These are phyloP conservation scores for Polyporus tsugae DNA, from an alignment of 1,284 basidiomycete genomes.

Conservation along the genomic window DNA sequence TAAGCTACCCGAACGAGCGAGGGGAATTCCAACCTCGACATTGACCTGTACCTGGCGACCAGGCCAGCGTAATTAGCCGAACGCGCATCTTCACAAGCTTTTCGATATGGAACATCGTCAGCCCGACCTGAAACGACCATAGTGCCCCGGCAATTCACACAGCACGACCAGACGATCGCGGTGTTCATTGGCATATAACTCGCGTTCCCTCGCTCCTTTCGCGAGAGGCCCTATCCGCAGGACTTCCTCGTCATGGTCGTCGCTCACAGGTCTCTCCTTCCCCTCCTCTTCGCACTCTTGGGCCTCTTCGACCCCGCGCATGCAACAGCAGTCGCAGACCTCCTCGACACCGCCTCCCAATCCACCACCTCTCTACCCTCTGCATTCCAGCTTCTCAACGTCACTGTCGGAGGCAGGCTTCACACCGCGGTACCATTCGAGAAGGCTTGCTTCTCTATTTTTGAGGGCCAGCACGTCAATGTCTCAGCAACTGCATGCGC, in stretches of 20 bases:
- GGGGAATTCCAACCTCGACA: neutral
- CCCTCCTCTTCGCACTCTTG: slow-evolving; percentile 10
- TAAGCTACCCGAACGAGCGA: neutral
- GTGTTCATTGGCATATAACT: neutral
- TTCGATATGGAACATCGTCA: neutral
- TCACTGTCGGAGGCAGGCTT: slow-evolving; percentile 43
- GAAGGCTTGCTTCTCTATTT: slow-evolving; percentile 43
- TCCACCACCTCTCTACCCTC: slow-evolving; percentile 46
- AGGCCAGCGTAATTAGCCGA: neutral
- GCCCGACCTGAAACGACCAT: neutral
- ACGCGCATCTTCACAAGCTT: neutral
- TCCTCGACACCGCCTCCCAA: slow-evolving; percentile 42
- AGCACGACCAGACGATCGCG: neutral
- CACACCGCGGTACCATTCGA: slow-evolving; percentile 39
- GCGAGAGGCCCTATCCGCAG: neutral
- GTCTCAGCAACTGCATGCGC: slow-evolving; percentile 38
- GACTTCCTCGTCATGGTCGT: slow-evolving; percentile 17
- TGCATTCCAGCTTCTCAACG: slow-evolving; percentile 48
- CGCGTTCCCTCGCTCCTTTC: neutral
- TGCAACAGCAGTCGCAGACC: slow-evolving; percentile 63
- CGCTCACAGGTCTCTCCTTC: neutral
- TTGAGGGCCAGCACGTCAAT: slow-evolving; percentile 34
- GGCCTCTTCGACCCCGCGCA: neutral
- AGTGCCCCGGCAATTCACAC: neutral
- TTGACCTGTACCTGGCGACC: slow-evolving; percentile 3